phyloP scores from a whole-genome alignment of 2,329 filamentous ascomycete species.

The Chalara sp. region DNA sequence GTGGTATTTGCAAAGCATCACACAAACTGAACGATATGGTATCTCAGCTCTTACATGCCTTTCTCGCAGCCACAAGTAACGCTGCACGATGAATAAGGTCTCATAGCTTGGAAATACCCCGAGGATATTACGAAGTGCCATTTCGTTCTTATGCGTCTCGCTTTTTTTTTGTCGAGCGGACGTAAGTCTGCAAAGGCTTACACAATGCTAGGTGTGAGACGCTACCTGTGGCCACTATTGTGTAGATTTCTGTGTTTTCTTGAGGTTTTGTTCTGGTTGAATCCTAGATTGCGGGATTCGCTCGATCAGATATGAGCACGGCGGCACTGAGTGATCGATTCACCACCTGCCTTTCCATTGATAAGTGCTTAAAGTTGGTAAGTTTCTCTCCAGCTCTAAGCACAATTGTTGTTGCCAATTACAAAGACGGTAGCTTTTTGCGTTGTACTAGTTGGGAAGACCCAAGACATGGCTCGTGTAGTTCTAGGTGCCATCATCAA shows the following conservation, averaged over 20 bases:
- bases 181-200: slow-evolving; percentile 37
- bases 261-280: too few species aligned
- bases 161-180: slow-evolving; percentile 33
- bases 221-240: slow-evolving; percentile 50
- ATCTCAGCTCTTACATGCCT: slow-evolving; percentile 34
- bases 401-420: slow-evolving; percentile 36
- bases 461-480: slow-evolving; percentile 58
- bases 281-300: slow-evolving; percentile 1
- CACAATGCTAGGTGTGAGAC: slow-evolving; percentile 48
- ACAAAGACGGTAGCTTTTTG: slow-evolving; percentile 54
- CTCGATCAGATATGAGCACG: slow-evolving; percentile 30
- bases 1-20: background rate
- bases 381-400: too few species aligned
- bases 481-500: slow-evolving; percentile 58
- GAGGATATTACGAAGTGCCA: slow-evolving; percentile 46
- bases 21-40: slow-evolving; percentile 42
- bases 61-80: slow-evolving; percentile 27
- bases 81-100: slow-evolving; percentile 37
- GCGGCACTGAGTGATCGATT: slow-evolving; percentile 43
- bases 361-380: too few species aligned
- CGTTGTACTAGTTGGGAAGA: slow-evolving; percentile 50
- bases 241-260: slow-evolving; percentile 6
- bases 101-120: slow-evolving; percentile 47
- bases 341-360: slow-evolving; percentile 35
- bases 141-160: slow-evolving; percentile 46